Evolutionary conservation across 768 basidiomycete genomes (phyloP), one percentile per base, ranked within the genome.

Genomic region (Kwoniella mangroviensis): DNA sequence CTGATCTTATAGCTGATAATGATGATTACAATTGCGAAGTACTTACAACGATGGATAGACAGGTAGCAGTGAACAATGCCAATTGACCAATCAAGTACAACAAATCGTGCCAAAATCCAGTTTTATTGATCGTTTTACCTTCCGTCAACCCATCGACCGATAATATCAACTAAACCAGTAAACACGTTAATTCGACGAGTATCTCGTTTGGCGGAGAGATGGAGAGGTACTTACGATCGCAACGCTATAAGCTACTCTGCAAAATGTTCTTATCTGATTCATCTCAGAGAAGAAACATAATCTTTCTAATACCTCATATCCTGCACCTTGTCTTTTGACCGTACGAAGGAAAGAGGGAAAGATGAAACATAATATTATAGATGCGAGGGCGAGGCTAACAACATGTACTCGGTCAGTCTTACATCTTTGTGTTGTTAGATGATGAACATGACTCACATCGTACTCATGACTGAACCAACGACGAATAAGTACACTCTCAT

Each of bases 281-380:
- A 75, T 69, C 62, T 75, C 75, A 10, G 63, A 22, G 68, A 79
- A 75, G 69, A 79, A 76, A 51, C 69, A 65, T n/a, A 79, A 43
- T 49, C 77, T 63, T 21, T 76, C 77, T 21, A 79, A 52, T 1
- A 79, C 77, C 21, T 79, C 77, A 22, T 45, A 71, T 1, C 53
- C 57, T 55, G 75, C 77, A 3, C 75, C 77, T 70, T 75, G 72
- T 9, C 51, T 13, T 19, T 66, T 53, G 45, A 75, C 59, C 3
- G 67, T 67, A 1, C 45, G 22, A 28, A 79, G 56, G 54, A 76
- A 79, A 4, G 73, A 65, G 1, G 77, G 77, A 49, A 79, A 69
- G 28, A 68, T 51, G 54, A 73, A 22, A 56, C 73, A 74, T 4
- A 74, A 60, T 4, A 64, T 59, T 56, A 70, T 43, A 4, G 73